Base-by-base conservation (phyloP, 1,284 basidiomycete genomes). In the Apiotrichum gracile region DNA sequence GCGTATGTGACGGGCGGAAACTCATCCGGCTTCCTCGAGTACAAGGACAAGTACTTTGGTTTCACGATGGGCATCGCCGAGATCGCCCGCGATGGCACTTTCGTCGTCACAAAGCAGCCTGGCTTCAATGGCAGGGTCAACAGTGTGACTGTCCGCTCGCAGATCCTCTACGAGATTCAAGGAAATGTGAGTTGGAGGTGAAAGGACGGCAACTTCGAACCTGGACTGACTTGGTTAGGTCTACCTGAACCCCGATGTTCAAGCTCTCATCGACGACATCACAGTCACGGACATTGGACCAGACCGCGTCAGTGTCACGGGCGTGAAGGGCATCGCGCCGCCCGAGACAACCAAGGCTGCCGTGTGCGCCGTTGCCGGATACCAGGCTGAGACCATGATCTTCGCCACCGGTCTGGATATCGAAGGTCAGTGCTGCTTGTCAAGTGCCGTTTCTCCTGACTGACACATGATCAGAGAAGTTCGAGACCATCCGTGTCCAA, bases 191-290 rank as follows among this genome's bases (percentile, higher is more conserved):
- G 47, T 33, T n/a, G n/a, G n/a, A n/a, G n/a, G n/a, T n/a, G n/a
- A n/a, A n/a, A n/a, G n/a, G n/a, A n/a, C n/a, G n/a, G n/a, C 29
- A 8, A 7, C 29, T 31, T 14, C 14, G 8, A 14, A 31, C n/a
- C n/a, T n/a, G n/a, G n/a, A 19, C n/a, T 38, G 19, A 38, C 19
- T 21, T 13, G 27, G 27, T 34, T 24, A 49, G 47, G 40, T 50
- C 7, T 66, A 66, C 51, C 60, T 61, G 29, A 66, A 66, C 48
- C 58, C 64, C 7, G 64, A 66, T 35, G 64, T 66, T 0, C 55
- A 58, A 25, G 64, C 62, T 17, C 54, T 62, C 34, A 49, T 66
- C 17, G 29, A 51, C 44, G 26, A 57, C 35, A 60, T 66, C 39
- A 17, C 13, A 13, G 52, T 64, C 22, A 47, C 39, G 4, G 52